Conservation (phyloP, 495 filamentous ascomycete species). For the Penicillium antarcticum region DNA sequence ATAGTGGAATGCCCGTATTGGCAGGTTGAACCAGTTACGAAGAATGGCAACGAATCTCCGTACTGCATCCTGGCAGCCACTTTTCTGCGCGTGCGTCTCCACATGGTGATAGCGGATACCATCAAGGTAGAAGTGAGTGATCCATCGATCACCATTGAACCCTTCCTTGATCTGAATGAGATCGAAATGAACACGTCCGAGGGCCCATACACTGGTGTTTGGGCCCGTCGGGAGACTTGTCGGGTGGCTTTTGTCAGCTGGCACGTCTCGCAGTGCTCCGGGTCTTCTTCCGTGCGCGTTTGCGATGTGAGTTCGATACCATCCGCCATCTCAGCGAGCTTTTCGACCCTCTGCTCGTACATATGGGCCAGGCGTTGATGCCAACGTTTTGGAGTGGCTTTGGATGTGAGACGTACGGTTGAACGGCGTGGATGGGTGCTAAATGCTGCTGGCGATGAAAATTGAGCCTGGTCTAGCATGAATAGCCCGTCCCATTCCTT, state of each 20-base stretch:
- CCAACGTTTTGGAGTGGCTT: too few relatives aligned
- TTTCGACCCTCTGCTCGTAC: too few relatives aligned
- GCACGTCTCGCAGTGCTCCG: background rate
- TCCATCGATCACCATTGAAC: background rate
- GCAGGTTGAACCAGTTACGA: background rate
- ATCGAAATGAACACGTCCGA: conserved; percentile 2
- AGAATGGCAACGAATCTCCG: background rate
- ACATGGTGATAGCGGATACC: conserved; percentile 5
- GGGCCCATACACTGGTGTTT: background rate
- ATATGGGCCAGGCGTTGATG: too few relatives aligned
- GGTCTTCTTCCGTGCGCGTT: too few relatives aligned
- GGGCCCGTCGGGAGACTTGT: conserved; percentile 1
- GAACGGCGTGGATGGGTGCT: too few relatives aligned
- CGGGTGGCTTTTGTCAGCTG: background rate
- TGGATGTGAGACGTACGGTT: too few relatives aligned
- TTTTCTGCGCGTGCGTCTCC: background rate
- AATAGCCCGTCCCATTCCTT: too few relatives aligned
- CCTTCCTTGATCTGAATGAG: background rate
- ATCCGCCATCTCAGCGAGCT: too few relatives aligned
- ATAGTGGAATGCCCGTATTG: background rate
- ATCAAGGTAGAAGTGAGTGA: conserved; percentile 8
- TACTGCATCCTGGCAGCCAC: background rate
- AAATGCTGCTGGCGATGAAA: too few relatives aligned
- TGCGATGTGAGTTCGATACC: too few relatives aligned
- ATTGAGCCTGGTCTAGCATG: too few relatives aligned